These are phyloP conservation scores for Penicillium lagena DNA, from an alignment of 495 filamentous ascomycete species.

Conservation along the genomic window DNA sequence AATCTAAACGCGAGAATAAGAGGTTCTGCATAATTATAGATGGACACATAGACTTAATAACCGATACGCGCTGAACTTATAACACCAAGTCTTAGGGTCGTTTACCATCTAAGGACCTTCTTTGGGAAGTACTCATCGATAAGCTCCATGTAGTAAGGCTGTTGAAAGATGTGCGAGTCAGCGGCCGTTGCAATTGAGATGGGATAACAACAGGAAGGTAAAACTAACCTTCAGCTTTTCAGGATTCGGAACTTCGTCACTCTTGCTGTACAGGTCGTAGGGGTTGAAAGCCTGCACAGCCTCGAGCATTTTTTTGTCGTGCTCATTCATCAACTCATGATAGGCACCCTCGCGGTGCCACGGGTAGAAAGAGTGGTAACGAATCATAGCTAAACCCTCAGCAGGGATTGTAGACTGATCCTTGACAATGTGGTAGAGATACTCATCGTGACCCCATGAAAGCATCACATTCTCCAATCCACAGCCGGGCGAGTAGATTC, in stretches of 20 bases:
- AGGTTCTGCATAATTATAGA: no score
- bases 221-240: conserved; percentile 60
- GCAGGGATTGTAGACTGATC: conserved; percentile 68
- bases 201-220: no score
- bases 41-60: no score
- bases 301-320: conserved; percentile 69
- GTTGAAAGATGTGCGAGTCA: no score
- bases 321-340: conserved; percentile 69
- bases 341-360: conserved; percentile 82
- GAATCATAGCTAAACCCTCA: conserved; percentile 83
- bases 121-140: conserved; percentile 85
- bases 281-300: conserved; percentile 85
- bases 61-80: no score
- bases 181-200: no score
- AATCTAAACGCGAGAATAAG: no score
- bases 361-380: conserved; percentile 86
- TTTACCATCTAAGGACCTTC: conserved; percentile 70
- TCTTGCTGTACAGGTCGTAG: conserved; percentile 91
- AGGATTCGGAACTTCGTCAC: conserved; percentile 66
- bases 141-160: conserved; percentile 78
- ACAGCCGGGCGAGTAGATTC: conserved; percentile 71
- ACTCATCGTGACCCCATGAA: conserved; percentile 90
- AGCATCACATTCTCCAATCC: conserved; percentile 82
- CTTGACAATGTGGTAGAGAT: conserved; percentile 77
- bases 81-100: no score